Conservation (phyloP, 2,329 filamentous ascomycete genomes). For the Drechmeria coniospora region DNA sequence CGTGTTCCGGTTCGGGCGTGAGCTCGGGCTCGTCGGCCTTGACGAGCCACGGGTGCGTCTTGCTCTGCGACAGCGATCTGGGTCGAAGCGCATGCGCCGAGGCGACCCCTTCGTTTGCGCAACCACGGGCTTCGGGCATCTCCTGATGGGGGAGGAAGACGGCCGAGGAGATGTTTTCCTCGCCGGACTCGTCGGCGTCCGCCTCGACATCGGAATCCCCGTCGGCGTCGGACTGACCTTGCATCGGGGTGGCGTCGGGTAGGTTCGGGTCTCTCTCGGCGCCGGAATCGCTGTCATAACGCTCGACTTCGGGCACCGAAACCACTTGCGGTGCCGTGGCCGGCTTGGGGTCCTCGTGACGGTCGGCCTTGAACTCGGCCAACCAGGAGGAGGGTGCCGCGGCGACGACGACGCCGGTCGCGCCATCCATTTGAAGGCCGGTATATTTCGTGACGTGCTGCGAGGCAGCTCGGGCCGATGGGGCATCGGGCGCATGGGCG, state of each 20-base stretch:
- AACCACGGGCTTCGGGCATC: constrained; percentile 19
- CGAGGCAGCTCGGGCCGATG: no score
- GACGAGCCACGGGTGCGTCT: constrained; percentile 37
- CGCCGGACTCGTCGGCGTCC: constrained; percentile 44
- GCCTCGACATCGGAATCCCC: constrained; percentile 20
- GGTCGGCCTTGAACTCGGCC: no score
- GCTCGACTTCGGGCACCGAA: no score
- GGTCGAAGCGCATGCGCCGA: constrained; percentile 31
- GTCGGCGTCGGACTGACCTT: constrained; percentile 13
- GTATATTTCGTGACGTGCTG: no score
- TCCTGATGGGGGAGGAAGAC: constrained; percentile 66
- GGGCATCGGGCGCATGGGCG: not conserved
- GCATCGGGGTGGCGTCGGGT: constrained; percentile 21
- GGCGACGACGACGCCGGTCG: no score
- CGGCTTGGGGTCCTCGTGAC: no score
- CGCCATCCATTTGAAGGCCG: no score
- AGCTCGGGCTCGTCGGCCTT: constrained; percentile 38
- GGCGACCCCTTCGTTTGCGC: constrained; percentile 14
- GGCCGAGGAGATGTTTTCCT: constrained; percentile 78
- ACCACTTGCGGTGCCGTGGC: no score
- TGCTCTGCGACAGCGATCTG: constrained; percentile 25
- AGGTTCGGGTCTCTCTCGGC: constrained; percentile 18
- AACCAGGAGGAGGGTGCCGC: no score
- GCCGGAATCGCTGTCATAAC: no score
- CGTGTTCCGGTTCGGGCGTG: constrained; percentile 24